Evolutionary conservation across 768 basidiomycete species (phyloP).

Genomic region (Termitomyces sp.): DNA sequence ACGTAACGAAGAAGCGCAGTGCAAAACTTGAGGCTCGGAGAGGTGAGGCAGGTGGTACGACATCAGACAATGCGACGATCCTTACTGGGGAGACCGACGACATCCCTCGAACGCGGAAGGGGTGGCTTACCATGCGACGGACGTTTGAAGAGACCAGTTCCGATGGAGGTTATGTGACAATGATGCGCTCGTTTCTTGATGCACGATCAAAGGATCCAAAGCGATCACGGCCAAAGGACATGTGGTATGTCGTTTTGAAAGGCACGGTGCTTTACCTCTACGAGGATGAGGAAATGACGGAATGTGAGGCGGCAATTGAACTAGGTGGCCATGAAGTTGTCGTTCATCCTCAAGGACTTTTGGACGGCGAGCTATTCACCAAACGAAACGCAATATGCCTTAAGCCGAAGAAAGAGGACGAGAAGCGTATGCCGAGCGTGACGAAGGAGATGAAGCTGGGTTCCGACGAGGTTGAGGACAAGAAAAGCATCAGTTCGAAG

Average conservation of each 20-base stretch:
- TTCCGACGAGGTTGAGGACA: constrained; percentile 25
- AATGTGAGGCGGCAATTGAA: constrained; percentile 89
- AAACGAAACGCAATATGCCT: constrained; percentile 86
- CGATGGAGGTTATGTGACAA: constrained; percentile 71
- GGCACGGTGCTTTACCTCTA: constrained; percentile 88
- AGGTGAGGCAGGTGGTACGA: constrained; percentile 22
- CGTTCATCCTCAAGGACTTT: constrained; percentile 66
- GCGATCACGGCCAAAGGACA: constrained; percentile 80
- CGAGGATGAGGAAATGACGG: constrained; percentile 86
- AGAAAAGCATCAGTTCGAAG: constrained; percentile 19
- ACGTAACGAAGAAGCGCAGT: constrained; percentile 35
- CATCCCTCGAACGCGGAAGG: constrained; percentile 59
- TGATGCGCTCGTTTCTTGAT: constrained; percentile 77
- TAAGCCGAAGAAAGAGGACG: constrained; percentile 39
- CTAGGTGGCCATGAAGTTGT: constrained; percentile 71
- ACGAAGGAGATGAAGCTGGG: constrained; percentile 47
- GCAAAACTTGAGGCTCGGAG: constrained; percentile 19
- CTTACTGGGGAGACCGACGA: constrained; percentile 39
- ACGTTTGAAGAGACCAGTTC: constrained; percentile 63
- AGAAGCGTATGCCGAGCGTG: constrained; percentile 38
- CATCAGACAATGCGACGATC: constrained; percentile 16
- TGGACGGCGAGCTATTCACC: constrained; percentile 87
- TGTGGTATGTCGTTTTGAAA: constrained; percentile 91
- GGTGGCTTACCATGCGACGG: constrained; percentile 78
- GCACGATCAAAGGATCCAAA: constrained; percentile 82